phyloP scores from a whole-genome alignment of 495 filamentous ascomycete genomes.

The Thozetella sp. region DNA sequence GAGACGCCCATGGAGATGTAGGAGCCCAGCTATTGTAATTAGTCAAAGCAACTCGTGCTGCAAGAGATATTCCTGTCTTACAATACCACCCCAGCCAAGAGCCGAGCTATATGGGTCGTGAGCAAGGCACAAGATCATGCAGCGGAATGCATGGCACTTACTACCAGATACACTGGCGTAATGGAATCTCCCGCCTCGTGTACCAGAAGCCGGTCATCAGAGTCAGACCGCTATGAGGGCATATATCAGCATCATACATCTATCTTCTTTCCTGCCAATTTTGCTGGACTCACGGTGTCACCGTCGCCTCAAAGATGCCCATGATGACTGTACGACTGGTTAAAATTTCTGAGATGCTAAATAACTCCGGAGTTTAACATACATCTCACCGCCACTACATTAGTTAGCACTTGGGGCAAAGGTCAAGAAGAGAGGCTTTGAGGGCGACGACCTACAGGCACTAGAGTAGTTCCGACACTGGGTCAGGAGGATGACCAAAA shows the following conservation, averaged over 20 bases:
- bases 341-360: neutral
- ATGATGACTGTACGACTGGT: constrained; percentile 5
- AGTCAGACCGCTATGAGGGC: constrained; percentile 4
- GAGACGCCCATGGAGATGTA: constrained; percentile 43
- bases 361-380: neutral
- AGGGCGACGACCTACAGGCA: neutral
- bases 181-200: constrained; percentile 17
- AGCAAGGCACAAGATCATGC: neutral
- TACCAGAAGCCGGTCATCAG: constrained; percentile 13
- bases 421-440: neutral
- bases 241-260: neutral
- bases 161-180: constrained; percentile 44
- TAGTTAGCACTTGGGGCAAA: neutral
- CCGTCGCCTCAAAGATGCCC: constrained; percentile 9
- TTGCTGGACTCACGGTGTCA: constrained; percentile 8
- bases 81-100: constrained; percentile 39
- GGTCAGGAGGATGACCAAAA: constrained; percentile 5
- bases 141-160: neutral
- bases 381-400: neutral
- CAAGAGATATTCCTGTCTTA: constrained; percentile 7
- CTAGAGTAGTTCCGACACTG: constrained; percentile 2
- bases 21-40: constrained; percentile 22
- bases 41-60: neutral
- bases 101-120: constrained; percentile 15
- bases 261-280: too few species aligned